Evolutionary conservation across 1,284 basidiomycete genomes (phyloP).

Genomic region (Cutaneotrichosporon mucoides): DNA sequence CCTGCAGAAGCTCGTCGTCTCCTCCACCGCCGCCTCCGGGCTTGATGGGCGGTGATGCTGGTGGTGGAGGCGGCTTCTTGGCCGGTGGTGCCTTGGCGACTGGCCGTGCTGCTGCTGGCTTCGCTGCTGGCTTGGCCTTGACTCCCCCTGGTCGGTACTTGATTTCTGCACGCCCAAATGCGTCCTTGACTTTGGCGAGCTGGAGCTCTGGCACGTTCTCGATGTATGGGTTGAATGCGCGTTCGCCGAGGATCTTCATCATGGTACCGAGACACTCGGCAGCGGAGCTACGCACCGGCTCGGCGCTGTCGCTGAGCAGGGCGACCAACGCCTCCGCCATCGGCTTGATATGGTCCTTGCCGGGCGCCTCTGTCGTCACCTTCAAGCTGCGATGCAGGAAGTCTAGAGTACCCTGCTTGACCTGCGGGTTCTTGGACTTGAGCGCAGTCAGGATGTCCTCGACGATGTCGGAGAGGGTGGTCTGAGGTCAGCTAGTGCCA

Average conservation of each 20-base stretch:
- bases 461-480: slow-evolving; percentile 72
- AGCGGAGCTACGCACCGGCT: slow-evolving; percentile 85
- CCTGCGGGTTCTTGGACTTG: slow-evolving; percentile 92
- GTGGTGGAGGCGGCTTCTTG: slow-evolving; percentile 1
- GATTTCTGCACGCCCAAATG: slow-evolving; percentile 79
- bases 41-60: slow-evolving; percentile 27
- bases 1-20: slow-evolving; percentile 11
- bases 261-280: slow-evolving; percentile 82
- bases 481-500: slow-evolving; percentile 53
- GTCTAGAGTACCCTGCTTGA: slow-evolving; percentile 88
- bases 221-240: slow-evolving; percentile 81
- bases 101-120: slow-evolving; percentile 35
- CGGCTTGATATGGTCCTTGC: slow-evolving; percentile 73
- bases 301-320: slow-evolving; percentile 82
- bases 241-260: slow-evolving; percentile 96
- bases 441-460: slow-evolving; percentile 76
- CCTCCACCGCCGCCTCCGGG: slow-evolving; percentile 13
- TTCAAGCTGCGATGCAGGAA: slow-evolving; percentile 79
- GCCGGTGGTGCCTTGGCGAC: slow-evolving; percentile 2
- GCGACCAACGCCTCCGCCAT: slow-evolving; percentile 72
- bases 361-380: slow-evolving; percentile 59
- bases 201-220: slow-evolving; percentile 84
- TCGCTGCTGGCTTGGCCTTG: slow-evolving; percentile 55
- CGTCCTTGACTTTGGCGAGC: slow-evolving; percentile 91
- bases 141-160: slow-evolving; percentile 68